Conservation (phyloP, 2,329 filamentous ascomycete species). For the Xylogone sp. region DNA sequence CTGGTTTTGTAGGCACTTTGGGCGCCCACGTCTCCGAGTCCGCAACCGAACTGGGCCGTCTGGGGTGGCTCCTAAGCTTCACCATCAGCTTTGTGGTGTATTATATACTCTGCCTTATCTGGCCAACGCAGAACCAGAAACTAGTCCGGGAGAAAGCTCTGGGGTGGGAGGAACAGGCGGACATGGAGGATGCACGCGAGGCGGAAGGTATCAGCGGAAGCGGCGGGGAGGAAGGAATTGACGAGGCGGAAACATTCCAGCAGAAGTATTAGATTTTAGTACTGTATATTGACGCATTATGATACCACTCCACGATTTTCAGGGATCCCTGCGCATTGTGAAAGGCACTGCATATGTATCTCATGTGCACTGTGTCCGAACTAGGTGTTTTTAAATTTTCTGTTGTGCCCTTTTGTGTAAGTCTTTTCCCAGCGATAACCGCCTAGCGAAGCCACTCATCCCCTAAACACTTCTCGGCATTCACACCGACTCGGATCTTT, state of each 20-base stretch:
- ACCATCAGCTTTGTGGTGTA: slow-evolving; percentile 28
- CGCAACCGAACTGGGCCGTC: slow-evolving; percentile 28
- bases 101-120: slow-evolving; percentile 31
- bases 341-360: too few species aligned
- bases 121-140: slow-evolving; percentile 33
- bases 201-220: background rate
- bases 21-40: slow-evolving; percentile 25
- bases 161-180: slow-evolving; percentile 20
- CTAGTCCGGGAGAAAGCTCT: slow-evolving; percentile 30
- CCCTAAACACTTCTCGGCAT: too few species aligned
- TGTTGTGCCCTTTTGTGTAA: too few species aligned
- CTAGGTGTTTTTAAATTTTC: too few species aligned
- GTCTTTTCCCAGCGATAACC: too few species aligned
- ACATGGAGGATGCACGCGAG: background rate
- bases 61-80: slow-evolving; percentile 33
- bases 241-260: background rate
- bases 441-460: too few species aligned
- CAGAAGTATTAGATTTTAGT: too few species aligned
- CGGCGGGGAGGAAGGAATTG: background rate
- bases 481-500: too few species aligned
- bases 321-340: too few species aligned
- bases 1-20: slow-evolving; percentile 31
- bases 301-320: too few species aligned
- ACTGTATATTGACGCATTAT: too few species aligned
- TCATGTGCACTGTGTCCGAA: too few species aligned